Base-by-base conservation (phyloP, 2,329 filamentous ascomycete genomes). In the Fusarium keratoplasticum region DNA sequence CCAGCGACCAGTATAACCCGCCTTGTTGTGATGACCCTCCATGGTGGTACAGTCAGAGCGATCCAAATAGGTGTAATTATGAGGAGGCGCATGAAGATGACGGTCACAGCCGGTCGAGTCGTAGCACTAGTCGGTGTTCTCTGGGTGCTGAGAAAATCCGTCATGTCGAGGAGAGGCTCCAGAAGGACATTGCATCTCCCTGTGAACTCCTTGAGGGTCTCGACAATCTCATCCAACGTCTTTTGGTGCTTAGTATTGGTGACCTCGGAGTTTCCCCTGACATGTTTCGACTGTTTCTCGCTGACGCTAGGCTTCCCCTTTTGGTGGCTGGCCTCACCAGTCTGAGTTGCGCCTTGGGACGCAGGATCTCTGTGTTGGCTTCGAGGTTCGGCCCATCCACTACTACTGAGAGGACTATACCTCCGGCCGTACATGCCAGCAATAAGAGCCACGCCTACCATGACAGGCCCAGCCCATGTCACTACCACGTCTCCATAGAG, bases 141-240 rank as follows among this genome's bases (percentile, higher is more conserved):
- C 81, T 98, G 95, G 0, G 95, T 97, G 69, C 94, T 96, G 29
- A 99, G 87, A 79, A 98, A 98, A 81, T 98, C 95, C 7, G 95
- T 98, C 81, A 98, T 87, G 73, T 94, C 91, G 52, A 98, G 87
- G 64, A 98, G 89, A 4, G 96, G 96, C 78, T 98, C 95, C 61
- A 98, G 88, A 20, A 99, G 86, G 61, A 98, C 93, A 82, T 98
- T 98, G 83, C 96, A 98, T 58, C 96, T 90, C 6, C 93, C 93
- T 0, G 96, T 98, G 76, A 99, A 94, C 74, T 95, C 91, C 81
- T 95, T 95, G 52, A 99, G 85, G 0, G 94, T 97, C 77, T 98
- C 95, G 66, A 99, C 94, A 70, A 99, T 99, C 84, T 99, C 96
- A 81, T 99, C 96, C 61, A 99, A 84, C 60, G 95, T 98, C 86